phyloP scores from a whole-genome alignment of 345 rosid species.

The Hypericum androsaemum region DNA sequence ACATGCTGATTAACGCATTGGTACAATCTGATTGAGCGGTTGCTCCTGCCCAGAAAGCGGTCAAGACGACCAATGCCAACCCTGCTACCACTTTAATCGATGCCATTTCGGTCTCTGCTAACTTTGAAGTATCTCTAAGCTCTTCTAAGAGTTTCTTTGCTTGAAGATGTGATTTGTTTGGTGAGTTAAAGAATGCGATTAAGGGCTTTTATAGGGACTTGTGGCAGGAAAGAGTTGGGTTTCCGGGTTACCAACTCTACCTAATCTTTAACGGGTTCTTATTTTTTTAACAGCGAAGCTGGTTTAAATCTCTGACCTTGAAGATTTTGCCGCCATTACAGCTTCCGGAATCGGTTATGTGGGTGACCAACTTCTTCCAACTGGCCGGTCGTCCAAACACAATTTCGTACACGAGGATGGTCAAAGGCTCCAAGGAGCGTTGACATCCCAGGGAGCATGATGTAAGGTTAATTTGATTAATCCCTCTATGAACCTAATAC shows the following conservation, averaged over 20 bases:
- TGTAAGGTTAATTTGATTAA: no score
- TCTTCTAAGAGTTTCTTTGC: slow-evolving; percentile 4
- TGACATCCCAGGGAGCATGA: no score
- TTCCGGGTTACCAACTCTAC: slow-evolving; percentile 42
- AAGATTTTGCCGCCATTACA: background rate
- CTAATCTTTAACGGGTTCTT: slow-evolving; percentile 8
- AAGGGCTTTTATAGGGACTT: slow-evolving; percentile 22
- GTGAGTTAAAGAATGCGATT: slow-evolving; percentile 5
- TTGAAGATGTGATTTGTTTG: slow-evolving; percentile 13
- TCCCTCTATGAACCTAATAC: no score
- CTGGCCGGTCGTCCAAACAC: background rate
- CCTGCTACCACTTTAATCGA: background rate
- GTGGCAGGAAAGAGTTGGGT: slow-evolving; percentile 11
- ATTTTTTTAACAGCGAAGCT: background rate
- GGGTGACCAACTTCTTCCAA: slow-evolving; percentile 26
- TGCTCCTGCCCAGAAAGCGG: slow-evolving; percentile 4
- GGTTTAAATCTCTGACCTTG: background rate
- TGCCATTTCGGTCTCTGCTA: slow-evolving; percentile 11
- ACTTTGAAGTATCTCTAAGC: no score
- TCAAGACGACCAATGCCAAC: background rate
- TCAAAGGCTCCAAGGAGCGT: no score
- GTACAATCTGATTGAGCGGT: slow-evolving; percentile 16
- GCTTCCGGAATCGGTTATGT: slow-evolving; percentile 3
- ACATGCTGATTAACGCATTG: slow-evolving; percentile 14
- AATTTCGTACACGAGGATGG: no score